A percentile compares a stretch with the other conserved stretches of the same genome.
Conservation (phyloP, 306 rosid genomes). For the Gleditsia sinensis region DNA sequence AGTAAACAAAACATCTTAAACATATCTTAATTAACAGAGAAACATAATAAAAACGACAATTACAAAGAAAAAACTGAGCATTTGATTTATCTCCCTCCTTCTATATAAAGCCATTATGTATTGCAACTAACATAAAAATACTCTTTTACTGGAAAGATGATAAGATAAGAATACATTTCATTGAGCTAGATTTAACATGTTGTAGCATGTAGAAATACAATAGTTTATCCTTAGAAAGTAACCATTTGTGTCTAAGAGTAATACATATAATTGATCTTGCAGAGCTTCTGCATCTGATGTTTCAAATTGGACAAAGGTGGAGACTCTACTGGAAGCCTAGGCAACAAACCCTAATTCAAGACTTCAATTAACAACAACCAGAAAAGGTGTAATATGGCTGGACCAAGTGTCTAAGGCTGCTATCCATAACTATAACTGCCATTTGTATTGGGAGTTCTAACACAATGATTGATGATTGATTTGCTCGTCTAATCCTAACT, state of each 20-base stretch:
- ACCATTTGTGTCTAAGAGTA: conserved; percentile 17
- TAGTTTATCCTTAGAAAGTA: neutral
- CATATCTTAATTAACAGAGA: too few species aligned
- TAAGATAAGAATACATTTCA: too few species aligned
- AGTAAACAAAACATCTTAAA: too few species aligned
- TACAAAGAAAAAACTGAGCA: too few species aligned
- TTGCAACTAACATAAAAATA: too few species aligned
- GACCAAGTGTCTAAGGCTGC: conserved; percentile 56
- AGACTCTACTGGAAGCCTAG: conserved; percentile 13
- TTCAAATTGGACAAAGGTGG: conserved; percentile 40
- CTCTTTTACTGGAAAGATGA: too few species aligned
- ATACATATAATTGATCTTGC: conserved; percentile 32
- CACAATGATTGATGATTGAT: too few species aligned
- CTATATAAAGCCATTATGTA: too few species aligned
- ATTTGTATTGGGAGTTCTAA: too few species aligned
- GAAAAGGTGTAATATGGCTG: conserved; percentile 40
- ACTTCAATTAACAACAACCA: conserved; percentile 38
- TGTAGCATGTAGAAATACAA: neutral
- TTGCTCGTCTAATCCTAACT: neutral
- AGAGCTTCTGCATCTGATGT: conserved; percentile 61
- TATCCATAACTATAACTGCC: too few species aligned
- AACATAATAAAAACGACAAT: too few species aligned
- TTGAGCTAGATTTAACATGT: conserved; percentile 26
- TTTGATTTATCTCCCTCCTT: too few species aligned
- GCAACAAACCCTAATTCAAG: conserved; percentile 27